These are phyloP conservation scores for Tolypocladium sp. DNA, from an alignment of 2,329 filamentous ascomycete species.

Conservation along the genomic window DNA sequence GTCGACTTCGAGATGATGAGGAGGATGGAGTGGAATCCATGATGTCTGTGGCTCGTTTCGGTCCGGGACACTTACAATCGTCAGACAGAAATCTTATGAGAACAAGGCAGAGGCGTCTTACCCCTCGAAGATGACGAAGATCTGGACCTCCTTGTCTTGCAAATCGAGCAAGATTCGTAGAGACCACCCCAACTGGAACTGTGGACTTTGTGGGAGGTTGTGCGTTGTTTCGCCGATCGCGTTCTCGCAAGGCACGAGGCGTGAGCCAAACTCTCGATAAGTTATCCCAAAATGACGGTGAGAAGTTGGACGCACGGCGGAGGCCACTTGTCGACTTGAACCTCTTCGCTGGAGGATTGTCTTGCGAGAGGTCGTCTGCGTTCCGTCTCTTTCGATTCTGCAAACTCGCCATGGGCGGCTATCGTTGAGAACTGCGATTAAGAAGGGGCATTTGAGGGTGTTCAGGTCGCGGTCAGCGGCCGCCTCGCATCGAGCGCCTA, in stretches of 20 bases:
- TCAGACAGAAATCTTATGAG: too few species aligned
- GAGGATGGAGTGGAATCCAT: not conserved
- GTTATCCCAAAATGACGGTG: not conserved
- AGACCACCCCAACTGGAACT: not conserved
- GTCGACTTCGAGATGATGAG: not conserved
- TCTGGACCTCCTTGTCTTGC: slow-evolving; percentile 12
- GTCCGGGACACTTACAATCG: too few species aligned
- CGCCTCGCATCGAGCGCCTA: too few species aligned
- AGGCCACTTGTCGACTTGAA: not conserved
- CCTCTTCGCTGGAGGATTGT: not conserved
- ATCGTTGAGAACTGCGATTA: too few species aligned
- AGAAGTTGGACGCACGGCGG: not conserved
- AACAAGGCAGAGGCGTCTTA: not conserved
- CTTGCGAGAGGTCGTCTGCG: not conserved
- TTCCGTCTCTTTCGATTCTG: too few species aligned
- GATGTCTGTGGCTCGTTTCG: too few species aligned
- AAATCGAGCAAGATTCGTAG: not conserved
- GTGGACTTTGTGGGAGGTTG: not conserved
- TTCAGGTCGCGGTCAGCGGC: too few species aligned
- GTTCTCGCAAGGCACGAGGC: not conserved
- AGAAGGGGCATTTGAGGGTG: too few species aligned
- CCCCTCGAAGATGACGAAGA: slow-evolving; percentile 11
- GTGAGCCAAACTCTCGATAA: not conserved
- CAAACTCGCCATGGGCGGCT: too few species aligned
- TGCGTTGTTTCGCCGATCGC: not conserved